These are phyloP conservation scores for Backusella circina DNA, from an alignment of 192 early-diverging fungal genomes.

Conservation along the genomic window DNA sequence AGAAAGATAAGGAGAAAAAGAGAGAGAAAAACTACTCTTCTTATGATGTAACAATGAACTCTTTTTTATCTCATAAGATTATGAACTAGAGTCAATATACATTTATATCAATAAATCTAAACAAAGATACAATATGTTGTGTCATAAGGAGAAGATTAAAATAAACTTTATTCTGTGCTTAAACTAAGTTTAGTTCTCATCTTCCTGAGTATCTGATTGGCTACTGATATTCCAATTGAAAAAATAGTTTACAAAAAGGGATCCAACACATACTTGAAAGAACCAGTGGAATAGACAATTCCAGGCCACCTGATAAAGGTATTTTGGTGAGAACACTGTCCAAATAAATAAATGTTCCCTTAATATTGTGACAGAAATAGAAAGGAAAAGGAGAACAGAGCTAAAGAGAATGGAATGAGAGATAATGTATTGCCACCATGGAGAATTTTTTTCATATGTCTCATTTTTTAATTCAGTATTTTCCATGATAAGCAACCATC, in stretches of 20 bases:
- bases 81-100: background rate
- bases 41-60: background rate
- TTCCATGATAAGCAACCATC: constrained; percentile 22
- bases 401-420: constrained; percentile 26
- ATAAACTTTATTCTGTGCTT: constrained; percentile 5
- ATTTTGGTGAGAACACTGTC: constrained; percentile 83
- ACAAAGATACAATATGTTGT: background rate
- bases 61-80: background rate
- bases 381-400: constrained; percentile 48
- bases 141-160: background rate
- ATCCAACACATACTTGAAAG: constrained; percentile 32
- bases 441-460: background rate
- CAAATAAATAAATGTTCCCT: constrained; percentile 76
- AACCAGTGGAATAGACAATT: constrained; percentile 40
- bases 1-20: background rate
- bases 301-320: constrained; percentile 75
- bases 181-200: background rate
- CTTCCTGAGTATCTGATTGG: background rate
- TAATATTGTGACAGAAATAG: constrained; percentile 58
- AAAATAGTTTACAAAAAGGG: background rate
- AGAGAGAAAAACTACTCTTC: background rate
- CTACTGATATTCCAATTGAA: background rate
- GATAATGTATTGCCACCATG: constrained; percentile 13
- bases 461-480: constrained; percentile 2
- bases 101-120: background rate